phyloP scores from a whole-genome alignment of 805 yeast genomes.

The Starmerella cellae region DNA sequence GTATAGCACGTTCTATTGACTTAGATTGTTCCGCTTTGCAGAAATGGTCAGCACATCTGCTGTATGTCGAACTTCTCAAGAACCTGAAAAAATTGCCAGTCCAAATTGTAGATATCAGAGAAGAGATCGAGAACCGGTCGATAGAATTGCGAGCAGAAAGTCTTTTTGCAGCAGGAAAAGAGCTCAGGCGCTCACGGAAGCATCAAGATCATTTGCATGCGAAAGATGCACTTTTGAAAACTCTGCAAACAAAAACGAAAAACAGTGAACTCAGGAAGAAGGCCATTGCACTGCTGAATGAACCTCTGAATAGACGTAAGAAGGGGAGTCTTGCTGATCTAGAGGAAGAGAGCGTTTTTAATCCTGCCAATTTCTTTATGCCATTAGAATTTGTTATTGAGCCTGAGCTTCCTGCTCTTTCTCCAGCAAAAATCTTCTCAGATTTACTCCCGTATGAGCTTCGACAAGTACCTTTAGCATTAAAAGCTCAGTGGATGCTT shows the following conservation, averaged over 20 bases:
- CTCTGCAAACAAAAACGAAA: not conserved
- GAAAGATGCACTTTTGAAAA: not conserved
- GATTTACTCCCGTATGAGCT: too few relatives aligned
- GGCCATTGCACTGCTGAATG: not conserved
- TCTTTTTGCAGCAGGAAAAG: not conserved
- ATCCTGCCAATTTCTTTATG: slow-evolving; percentile 35
- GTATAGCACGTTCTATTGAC: slow-evolving; percentile 1
- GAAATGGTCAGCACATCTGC: not conserved
- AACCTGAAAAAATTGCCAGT: not conserved
- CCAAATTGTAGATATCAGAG: not conserved
- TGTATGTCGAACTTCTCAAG: not conserved
- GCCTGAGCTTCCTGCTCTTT: too few relatives aligned
- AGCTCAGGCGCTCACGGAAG: not conserved
- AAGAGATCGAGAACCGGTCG: not conserved
- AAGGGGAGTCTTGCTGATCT: not conserved
- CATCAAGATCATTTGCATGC: not conserved
- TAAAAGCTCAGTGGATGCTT: too few relatives aligned
- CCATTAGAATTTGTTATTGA: too few relatives aligned
- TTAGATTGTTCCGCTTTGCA: not conserved
- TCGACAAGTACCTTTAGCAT: too few relatives aligned
- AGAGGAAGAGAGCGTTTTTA: not conserved
- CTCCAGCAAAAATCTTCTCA: too few relatives aligned
- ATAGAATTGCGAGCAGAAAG: not conserved
- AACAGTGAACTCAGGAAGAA: not conserved
- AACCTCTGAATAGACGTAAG: not conserved